phyloP scores from a whole-genome alignment of 2,329 filamentous ascomycete genomes.

The Diaporthe vexans region DNA sequence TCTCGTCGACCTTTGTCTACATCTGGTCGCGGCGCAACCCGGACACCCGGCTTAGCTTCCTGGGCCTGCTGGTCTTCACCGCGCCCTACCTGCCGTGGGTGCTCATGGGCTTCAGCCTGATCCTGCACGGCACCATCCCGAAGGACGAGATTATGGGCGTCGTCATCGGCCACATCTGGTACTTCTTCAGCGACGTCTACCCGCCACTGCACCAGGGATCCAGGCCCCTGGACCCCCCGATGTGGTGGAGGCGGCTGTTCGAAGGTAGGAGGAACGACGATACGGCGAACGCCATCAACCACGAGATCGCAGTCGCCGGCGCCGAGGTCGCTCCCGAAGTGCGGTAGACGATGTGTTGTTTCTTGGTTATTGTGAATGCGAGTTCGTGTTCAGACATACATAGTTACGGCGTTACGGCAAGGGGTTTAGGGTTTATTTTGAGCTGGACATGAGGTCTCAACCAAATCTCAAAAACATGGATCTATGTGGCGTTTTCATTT shows the following conservation, averaged over 20 bases:
- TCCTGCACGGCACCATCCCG: conserved; percentile 90
- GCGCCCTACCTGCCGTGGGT: conserved; percentile 98
- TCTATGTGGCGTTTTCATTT: conserved; percentile 25
- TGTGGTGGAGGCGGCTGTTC: conserved; percentile 91
- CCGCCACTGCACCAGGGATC: conserved; percentile 89
- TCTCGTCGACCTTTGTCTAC: conserved; percentile 95
- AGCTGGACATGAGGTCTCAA: conserved; percentile 15
- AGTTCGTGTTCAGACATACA: neutral
- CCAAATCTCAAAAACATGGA: conserved; percentile 19
- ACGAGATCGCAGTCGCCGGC: conserved; percentile 73
- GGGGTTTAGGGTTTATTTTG: conserved; percentile 7
- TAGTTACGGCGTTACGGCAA: conserved; percentile 36
- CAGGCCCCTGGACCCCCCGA: conserved; percentile 88
- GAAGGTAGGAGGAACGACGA: conserved; percentile 68
- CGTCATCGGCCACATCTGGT: conserved; percentile 95
- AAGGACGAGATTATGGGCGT: conserved; percentile 98
- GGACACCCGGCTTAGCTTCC: conserved; percentile 88
- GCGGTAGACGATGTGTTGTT: conserved; percentile 42
- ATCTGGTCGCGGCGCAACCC: conserved; percentile 98
- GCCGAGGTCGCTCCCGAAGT: conserved; percentile 55
- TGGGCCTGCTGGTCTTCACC: conserved; percentile 91
- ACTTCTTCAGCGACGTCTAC: conserved; percentile 98
- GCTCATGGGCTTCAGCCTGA: conserved; percentile 89
- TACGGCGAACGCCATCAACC: conserved; percentile 68
- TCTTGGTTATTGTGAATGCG: neutral